phyloP scores from a whole-genome alignment of 192 early-diverging fungal genomes.

The Coemansia sp. region DNA sequence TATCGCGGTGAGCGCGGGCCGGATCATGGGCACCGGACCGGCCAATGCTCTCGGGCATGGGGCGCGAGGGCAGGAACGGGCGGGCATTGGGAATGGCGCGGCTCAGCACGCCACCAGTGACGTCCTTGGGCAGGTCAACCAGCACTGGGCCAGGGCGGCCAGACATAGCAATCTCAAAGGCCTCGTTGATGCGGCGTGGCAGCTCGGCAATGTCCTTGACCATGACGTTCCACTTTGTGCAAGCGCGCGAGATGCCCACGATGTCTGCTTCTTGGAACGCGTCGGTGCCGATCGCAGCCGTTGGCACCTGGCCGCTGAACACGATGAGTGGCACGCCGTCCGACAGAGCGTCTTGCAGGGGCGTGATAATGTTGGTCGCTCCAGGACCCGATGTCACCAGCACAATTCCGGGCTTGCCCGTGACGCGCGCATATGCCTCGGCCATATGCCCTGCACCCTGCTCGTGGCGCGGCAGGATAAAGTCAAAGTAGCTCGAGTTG shows the following conservation, averaged over 20 bases:
- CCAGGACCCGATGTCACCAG: constrained; percentile 94
- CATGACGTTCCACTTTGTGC: constrained; percentile 99
- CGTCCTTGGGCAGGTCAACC: constrained; percentile 97
- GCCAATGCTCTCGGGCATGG: constrained; percentile 57
- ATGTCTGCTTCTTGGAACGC: constrained; percentile 99
- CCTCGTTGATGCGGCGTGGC: constrained; percentile 96
- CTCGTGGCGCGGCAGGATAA: constrained; percentile 94
- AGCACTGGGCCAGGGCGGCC: constrained; percentile 96
- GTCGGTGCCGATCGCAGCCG: constrained; percentile 87
- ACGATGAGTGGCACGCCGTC: constrained; percentile 97
- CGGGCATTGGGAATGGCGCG: constrained; percentile 73
- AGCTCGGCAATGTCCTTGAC: constrained; percentile 94
- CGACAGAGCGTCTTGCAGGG: constrained; percentile 94
- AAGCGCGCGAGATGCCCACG: constrained; percentile 90
- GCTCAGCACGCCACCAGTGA: constrained; percentile 85
- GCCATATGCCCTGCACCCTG: constrained; percentile 99
- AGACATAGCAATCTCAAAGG: constrained; percentile 93
- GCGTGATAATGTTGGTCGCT: constrained; percentile 96
- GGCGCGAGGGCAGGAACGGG: constrained; percentile 71
- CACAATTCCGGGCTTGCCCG: constrained; percentile 61
- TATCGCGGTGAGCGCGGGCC: constrained; percentile 53
- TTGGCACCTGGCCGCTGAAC: constrained; percentile 92
- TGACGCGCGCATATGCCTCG: constrained; percentile 92
- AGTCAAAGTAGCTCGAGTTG: constrained; percentile 93
- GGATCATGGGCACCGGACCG: constrained; percentile 54